These are phyloP conservation scores for Penicillium sp. DNA, from an alignment of 2,329 filamentous ascomycete species.

Conservation along the genomic window DNA sequence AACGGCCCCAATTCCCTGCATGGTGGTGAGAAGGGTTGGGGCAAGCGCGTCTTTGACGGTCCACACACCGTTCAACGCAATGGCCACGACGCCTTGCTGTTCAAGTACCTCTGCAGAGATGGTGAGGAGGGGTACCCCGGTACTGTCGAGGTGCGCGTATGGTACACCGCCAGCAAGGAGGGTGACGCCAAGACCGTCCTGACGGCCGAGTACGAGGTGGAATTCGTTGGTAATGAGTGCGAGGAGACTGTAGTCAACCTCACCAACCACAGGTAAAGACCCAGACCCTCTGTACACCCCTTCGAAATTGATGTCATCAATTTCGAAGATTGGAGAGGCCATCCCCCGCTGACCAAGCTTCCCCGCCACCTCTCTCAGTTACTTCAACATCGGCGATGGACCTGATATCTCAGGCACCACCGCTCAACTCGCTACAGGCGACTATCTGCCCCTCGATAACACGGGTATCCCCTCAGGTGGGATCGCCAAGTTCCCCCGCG, in stretches of 20 bases:
- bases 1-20: slow-evolving; percentile 75
- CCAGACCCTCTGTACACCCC: background rate
- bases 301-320: background rate
- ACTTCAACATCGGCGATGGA: slow-evolving; percentile 65
- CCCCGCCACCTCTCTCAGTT: slow-evolving; percentile 42
- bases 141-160: slow-evolving; percentile 72
- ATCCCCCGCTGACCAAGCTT: background rate
- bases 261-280: slow-evolving; percentile 84
- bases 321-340: background rate
- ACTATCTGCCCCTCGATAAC: slow-evolving; percentile 72
- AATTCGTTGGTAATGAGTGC: slow-evolving; percentile 70
- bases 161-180: slow-evolving; percentile 75
- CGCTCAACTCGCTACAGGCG: slow-evolving; percentile 57
- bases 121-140: slow-evolving; percentile 91
- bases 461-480: slow-evolving; percentile 71
- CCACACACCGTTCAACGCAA: slow-evolving; percentile 59
- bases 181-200: slow-evolving; percentile 68
- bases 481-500: slow-evolving; percentile 63
- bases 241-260: slow-evolving; percentile 91
- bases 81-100: slow-evolving; percentile 67
- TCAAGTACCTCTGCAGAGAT: slow-evolving; percentile 67
- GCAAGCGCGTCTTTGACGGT: slow-evolving; percentile 36
- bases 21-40: slow-evolving; percentile 70
- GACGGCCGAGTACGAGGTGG: slow-evolving; percentile 85
- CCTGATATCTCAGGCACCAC: slow-evolving; percentile 63